Percentiles rank a stretch among this genome's conserved stretches.
Conservation (phyloP, 257 asterid species). For the Haberlea rhodopensis region DNA sequence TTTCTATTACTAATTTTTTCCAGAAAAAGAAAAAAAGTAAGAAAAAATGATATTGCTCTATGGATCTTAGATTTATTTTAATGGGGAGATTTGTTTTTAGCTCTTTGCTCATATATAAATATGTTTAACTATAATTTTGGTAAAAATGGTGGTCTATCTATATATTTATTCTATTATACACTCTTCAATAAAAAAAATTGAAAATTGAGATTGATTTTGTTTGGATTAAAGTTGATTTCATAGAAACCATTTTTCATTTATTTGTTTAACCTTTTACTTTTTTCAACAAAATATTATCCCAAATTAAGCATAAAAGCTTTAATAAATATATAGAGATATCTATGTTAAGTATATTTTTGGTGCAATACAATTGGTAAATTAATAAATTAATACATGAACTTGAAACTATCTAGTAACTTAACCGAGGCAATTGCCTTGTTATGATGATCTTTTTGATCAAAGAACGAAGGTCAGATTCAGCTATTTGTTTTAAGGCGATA, state of each 20-base stretch:
- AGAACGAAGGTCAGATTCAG: too few species aligned
- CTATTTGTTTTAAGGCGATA: too few species aligned
- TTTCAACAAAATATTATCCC: too few species aligned
- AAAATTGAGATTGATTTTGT: too few species aligned
- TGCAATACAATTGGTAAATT: not conserved
- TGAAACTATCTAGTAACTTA: not conserved
- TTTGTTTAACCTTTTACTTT: too few species aligned
- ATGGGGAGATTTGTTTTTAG: not conserved
- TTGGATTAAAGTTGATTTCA: not conserved
- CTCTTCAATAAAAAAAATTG: too few species aligned
- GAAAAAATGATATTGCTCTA: not conserved
- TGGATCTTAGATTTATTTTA: not conserved
- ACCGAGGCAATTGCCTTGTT: too few species aligned
- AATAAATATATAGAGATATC: not conserved
- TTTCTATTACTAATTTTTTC: not conserved
- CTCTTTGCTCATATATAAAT: not conserved
- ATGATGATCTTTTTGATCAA: too few species aligned
- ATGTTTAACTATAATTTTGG: too few species aligned
- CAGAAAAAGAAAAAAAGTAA: not conserved
- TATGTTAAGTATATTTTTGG: not conserved
- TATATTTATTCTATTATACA: too few species aligned
- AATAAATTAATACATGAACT: not conserved
- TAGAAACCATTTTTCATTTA: not conserved
- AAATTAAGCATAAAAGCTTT: not conserved
- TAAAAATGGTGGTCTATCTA: too few species aligned